Evolutionary conservation across 78 protist species (phyloP).

Genomic region (Emiliania huxleyi): DNA sequence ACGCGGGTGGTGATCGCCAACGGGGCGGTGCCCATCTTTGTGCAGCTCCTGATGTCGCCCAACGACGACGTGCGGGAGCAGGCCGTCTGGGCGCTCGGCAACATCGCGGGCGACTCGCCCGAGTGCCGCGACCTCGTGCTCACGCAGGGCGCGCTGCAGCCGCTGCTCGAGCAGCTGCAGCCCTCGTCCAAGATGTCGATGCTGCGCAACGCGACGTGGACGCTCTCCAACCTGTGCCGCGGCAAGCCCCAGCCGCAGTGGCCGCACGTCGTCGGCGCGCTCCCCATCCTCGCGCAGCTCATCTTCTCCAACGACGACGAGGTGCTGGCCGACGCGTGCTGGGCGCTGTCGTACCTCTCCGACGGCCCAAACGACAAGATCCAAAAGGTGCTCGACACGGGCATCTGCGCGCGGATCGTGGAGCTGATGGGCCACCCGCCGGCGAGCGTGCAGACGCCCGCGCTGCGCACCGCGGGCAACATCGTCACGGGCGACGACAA

Average conservation of each 20-base stretch:
- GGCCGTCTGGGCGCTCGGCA: slow-evolving; percentile 97
- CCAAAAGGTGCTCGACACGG: slow-evolving; percentile 78
- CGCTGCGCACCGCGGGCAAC: slow-evolving; percentile 94
- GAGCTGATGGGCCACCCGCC: slow-evolving; percentile 75
- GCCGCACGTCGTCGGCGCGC: slow-evolving; percentile 42
- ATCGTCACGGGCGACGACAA: slow-evolving; percentile 95
- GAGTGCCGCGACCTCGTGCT: slow-evolving; percentile 87
- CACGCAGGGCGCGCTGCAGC: slow-evolving; percentile 54
- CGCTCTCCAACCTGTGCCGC: slow-evolving; percentile 93
- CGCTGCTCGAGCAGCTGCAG: slow-evolving; percentile 62
- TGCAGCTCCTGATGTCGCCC: slow-evolving; percentile 74
- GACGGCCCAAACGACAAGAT: slow-evolving; percentile 92
- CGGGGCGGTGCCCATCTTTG: slow-evolving; percentile 89
- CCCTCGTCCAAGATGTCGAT: slow-evolving; percentile 55
- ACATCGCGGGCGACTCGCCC: slow-evolving; percentile 96
- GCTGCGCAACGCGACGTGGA: slow-evolving; percentile 96
- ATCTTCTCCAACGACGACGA: slow-evolving; percentile 80
- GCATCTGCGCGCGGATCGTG: slow-evolving; percentile 75
- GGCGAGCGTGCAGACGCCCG: slow-evolving; percentile 86
- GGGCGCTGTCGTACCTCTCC: slow-evolving; percentile 94
- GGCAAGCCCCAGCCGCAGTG: slow-evolving; percentile 90
- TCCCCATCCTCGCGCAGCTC: slow-evolving; percentile 62
- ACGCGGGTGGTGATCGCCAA: slow-evolving; percentile 76
- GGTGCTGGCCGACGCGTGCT: slow-evolving; percentile 91
- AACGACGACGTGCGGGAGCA: slow-evolving; percentile 91